Conservation (phyloP, 2,329 filamentous ascomycete species). For the Purpureocillium lavendulum region DNA sequence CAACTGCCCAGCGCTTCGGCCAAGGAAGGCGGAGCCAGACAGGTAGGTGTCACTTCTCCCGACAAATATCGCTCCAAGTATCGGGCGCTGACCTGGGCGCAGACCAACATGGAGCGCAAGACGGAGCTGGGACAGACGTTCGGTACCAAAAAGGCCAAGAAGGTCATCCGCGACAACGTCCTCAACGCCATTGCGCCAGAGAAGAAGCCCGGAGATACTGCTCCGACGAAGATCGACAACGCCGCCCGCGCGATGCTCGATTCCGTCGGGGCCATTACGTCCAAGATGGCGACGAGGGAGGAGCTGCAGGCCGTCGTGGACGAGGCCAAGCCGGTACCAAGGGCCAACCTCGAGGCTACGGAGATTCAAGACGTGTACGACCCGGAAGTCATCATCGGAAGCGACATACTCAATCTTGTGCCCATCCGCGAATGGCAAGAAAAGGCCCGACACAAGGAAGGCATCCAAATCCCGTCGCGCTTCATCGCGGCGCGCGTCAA, state of each 20-base stretch:
- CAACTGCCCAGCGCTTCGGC: conserved; percentile 40
- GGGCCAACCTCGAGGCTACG: conserved; percentile 57
- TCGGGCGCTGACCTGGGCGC: conserved; percentile 13
- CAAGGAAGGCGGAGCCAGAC: conserved; percentile 19
- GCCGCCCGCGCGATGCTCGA: conserved; percentile 53
- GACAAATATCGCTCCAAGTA: background rate
- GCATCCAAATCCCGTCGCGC: conserved; percentile 47
- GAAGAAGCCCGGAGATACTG: conserved; percentile 23
- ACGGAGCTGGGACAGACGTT: conserved; percentile 70
- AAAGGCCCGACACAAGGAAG: conserved; percentile 47
- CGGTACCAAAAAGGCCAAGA: conserved; percentile 79
- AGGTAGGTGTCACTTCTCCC: conserved; percentile 12
- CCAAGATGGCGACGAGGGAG: conserved; percentile 58
- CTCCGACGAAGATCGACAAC: conserved; percentile 43
- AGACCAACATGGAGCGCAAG: conserved; percentile 53
- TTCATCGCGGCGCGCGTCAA: conserved; percentile 59
- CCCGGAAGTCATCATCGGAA: conserved; percentile 55
- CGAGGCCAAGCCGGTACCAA: conserved; percentile 63
- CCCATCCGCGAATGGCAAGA: conserved; percentile 70
- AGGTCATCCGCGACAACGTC: conserved; percentile 59
- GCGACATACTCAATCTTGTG: conserved; percentile 57
- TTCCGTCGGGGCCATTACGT: conserved; percentile 52
- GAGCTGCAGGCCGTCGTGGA: conserved; percentile 58
- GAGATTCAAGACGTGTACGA: conserved; percentile 68
- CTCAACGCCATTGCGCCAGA: conserved; percentile 59